Percentiles rank a stretch among this genome's conserved stretches.
Conservation (phyloP, 108 stramenopile species). For the Nannochloropsis gaditana region DNA sequence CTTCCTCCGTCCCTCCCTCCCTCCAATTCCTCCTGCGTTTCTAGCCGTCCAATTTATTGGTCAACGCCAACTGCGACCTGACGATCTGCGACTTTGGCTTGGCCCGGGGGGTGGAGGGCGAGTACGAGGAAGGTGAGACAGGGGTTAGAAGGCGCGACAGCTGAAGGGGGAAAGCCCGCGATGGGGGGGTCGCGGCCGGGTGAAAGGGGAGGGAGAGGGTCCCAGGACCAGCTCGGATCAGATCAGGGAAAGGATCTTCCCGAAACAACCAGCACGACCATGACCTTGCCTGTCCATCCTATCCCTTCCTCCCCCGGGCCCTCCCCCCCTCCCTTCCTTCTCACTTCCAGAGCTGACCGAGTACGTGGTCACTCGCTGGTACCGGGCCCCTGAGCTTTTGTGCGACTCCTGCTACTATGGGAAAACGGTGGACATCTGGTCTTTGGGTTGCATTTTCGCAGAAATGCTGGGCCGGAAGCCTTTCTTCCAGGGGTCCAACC, state of each 20-base stretch:
- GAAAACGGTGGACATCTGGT: conserved; percentile 62
- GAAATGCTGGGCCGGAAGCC: conserved; percentile 57
- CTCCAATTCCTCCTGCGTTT: neutral
- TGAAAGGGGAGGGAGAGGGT: no score
- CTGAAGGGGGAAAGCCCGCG: neutral
- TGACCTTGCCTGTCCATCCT: neutral
- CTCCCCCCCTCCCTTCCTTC: neutral
- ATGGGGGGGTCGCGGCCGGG: no score
- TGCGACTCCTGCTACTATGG: conserved; percentile 49
- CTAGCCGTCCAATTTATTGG: conserved; percentile 35
- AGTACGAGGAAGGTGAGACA: conserved; percentile 13
- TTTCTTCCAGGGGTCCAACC: conserved; percentile 59
- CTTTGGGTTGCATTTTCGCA: conserved; percentile 63
- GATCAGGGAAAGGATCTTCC: no score
- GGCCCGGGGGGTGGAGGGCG: conserved; percentile 51
- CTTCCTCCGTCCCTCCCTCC: neutral
- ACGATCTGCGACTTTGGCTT: conserved; percentile 64
- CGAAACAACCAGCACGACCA: neutral
- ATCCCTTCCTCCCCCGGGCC: neutral
- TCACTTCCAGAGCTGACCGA: conserved; percentile 20
- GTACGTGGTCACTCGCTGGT: conserved; percentile 93
- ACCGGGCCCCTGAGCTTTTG: conserved; percentile 73
- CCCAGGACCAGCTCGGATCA: no score
- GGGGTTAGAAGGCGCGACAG: neutral
- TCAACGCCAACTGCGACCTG: conserved; percentile 63